Conservation (phyloP, 495 filamentous ascomycete species). For the Neurospora terricola region DNA sequence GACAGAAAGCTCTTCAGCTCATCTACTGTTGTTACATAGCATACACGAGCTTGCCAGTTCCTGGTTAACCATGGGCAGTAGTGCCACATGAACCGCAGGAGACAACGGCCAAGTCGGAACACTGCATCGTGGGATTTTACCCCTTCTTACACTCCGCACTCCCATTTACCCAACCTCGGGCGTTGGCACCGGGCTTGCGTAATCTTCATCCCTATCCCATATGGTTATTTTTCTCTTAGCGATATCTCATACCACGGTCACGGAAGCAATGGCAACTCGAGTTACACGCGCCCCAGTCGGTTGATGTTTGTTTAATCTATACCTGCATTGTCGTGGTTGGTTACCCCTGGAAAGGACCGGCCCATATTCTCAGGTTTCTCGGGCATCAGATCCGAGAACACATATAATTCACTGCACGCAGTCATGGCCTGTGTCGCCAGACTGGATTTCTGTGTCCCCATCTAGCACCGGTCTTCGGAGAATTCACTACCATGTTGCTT, state of each 20-base stretch:
- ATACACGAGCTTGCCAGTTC: neutral
- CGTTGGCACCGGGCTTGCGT: constrained; percentile 13
- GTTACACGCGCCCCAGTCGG: neutral
- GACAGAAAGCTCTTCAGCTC: neutral
- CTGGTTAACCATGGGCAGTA: neutral
- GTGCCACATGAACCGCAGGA: neutral
- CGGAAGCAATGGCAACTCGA: neutral
- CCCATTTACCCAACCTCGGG: constrained; percentile 12
- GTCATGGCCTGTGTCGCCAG: constrained; percentile 1
- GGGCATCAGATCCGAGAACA: neutral
- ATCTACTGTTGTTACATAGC: neutral
- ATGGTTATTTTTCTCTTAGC: constrained; percentile 8
- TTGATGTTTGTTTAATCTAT: constrained; percentile 12
- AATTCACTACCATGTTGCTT: constrained; percentile 12
- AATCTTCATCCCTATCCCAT: constrained; percentile 18
- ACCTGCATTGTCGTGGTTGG: neutral
- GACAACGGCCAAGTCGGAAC: neutral
- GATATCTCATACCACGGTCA: neutral
- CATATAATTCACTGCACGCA: constrained; percentile 1
- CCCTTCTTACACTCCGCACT: constrained; percentile 20
- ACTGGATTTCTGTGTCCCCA: neutral
- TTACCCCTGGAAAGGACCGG: constrained; percentile 4
- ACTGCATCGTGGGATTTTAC: constrained; percentile 17
- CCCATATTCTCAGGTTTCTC: neutral
- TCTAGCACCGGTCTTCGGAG: neutral